Evolutionary conservation across 176 grass and related monocot genomes (phyloP), one percentile per base, ranked within the genome.

Genomic region (Oryza glumipatula): DNA sequence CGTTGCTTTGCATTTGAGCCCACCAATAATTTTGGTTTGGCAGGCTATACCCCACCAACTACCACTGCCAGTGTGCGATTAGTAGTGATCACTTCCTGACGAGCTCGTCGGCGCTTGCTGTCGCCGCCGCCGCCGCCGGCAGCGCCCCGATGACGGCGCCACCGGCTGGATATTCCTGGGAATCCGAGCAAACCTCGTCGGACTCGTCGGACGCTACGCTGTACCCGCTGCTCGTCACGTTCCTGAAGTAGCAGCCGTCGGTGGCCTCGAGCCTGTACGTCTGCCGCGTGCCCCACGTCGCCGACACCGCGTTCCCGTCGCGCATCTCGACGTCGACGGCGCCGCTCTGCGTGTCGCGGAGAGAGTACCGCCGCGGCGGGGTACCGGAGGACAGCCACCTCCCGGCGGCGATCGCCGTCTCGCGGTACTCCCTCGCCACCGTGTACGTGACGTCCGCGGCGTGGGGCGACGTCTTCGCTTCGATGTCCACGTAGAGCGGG

Each of bases 171-270:
- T 23, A 22, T 3, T 38, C 65, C 64, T 90, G 60, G 54, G 17
- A 38, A 30, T 90, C 77, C 66, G 22, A 38, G 47, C 84, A 90
- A 5, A 46, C 79, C 41, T 88, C 65, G 32, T 61, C 39, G 22
- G 83, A 74, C 11, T 70, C n/a, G 64, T 92, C 87, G 9, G 51
- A 80, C 23, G 65, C 48, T 28, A 89, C 9, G 36, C 15, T 30
- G 76, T 92, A 80, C 9, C 77, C 67, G 6, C 58, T 76, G 45
- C 83, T 89, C 41, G 86, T 89, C 47, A 92, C 83, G 81, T 92
- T 89, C 68, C 90, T 63, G 15, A 83, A 80, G 90, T 92, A 92
- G 87, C 90, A 92, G 6, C 79, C 79, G 43, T 85, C 81, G 19
- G 70, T 44, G 65, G 47, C 74, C 48, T 85, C 33, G 74, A 69